Evolutionary conservation across 768 basidiomycete genomes (phyloP), one percentile per base, ranked within the genome.

Genomic region (Gymnopilus junonius): DNA sequence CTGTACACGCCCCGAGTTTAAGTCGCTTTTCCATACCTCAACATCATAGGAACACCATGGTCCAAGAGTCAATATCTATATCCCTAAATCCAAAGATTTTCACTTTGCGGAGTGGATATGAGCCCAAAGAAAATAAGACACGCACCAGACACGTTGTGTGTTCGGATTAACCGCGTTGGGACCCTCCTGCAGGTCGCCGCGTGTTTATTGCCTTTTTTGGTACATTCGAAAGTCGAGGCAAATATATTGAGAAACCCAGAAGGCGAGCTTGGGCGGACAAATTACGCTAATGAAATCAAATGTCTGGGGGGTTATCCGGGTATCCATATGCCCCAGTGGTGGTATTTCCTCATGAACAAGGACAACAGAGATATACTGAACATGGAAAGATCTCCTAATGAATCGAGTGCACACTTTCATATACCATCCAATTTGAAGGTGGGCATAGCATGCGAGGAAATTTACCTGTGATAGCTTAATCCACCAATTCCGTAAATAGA

Each of bases 101-200:
- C 14, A 20, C 8, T 12, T 23, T 5, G 21, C 23, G 37, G 61
- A 48, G n/a, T 55, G 21, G 17, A 20, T 25, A 29, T 20, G 45
- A 46, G 61, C 31, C 29, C 55, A 51, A 46, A 35, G 23, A 35
- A 35, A 34, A 53, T n/a, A 40, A 37, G 51, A 50, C 54, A 50
- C 61, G 46, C 61, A 37, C 61, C 14, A 50, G 15, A 43, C 64
- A 65, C 64, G 57, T 58, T 58, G 64, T 46, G 48, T 45, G 20
- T 56, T 37, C 55, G 64, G 29, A 48, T 53, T 40, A 35, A 29
- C 62, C 35, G 21, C 39, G 51, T 39, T 46, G 59, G 59, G 32
- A 37, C 43, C 29, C 31, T 53, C 63, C 58, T 64, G 59, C 63
- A 64, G 62, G 57, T 31, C 31, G 62, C 62, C 57, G 57, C 62